Base-by-base conservation (phyloP, 2,329 filamentous ascomycete species). In the Helotiales sp. region DNA sequence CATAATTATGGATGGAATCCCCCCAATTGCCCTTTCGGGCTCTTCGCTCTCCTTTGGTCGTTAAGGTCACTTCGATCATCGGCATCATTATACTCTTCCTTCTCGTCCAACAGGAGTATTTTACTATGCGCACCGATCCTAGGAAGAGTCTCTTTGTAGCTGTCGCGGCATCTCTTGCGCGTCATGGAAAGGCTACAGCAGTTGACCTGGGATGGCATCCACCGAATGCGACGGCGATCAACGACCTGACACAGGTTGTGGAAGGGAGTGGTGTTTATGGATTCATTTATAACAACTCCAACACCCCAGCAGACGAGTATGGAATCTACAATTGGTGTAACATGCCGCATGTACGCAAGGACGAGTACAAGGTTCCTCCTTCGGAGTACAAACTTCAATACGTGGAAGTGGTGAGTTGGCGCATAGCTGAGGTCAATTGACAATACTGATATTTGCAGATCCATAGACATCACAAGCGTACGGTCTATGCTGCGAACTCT, bases 401-500 rank as follows among this genome's bases (percentile, higher is more conserved):
- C 69, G 89, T 93, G 7, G 90, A 93, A 74, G 76, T 93, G 66
- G 85, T 89, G 73, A 72, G 80, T 76, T 47, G 5, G 31, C 22
- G 34, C 8, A 13, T 25, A 12, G 30, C 49, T 22, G 12, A 24
- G 19, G 13, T 27, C 25, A 51, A 54, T 46, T 46, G 29, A 50
- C 7, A 30, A 6, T 17, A 10, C 31, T 46, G 19, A 30, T 27
- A 49, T 10, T 40, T 33, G 22, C 52, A 71, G 80, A 88, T 93
- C 50, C 90, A 95, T 68, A 83, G 91, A 52, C 91, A 95, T 70
- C 90, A 95, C 73, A 95, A 95, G 70, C 83, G 91, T 22, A 95
- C 90, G 0, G 90, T 90, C 0, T 95, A 95, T 70, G 83, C 88
- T 1, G 79, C 81, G 53, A 96, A 95, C 69, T 84, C 85, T 0